phyloP scores from a whole-genome alignment of 257 asterid species.

The Datura wrightii region DNA sequence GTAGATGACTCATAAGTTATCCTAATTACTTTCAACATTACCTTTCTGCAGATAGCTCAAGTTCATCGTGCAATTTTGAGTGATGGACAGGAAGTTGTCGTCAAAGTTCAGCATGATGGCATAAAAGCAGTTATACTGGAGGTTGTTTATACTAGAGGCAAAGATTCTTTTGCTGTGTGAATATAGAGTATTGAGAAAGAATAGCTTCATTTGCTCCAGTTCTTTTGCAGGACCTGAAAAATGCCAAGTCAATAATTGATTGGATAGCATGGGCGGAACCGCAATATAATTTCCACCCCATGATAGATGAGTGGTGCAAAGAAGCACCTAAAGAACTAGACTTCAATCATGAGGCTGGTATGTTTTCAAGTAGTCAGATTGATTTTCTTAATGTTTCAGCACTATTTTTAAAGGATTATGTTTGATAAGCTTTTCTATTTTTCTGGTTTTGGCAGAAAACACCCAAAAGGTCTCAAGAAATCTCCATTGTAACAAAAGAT shows the following conservation, averaged over 20 bases:
- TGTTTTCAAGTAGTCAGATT: constrained; percentile 37
- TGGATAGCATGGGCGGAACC: constrained; percentile 99
- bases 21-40: constrained; percentile 20
- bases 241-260: constrained; percentile 91
- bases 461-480: constrained; percentile 77
- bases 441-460: constrained; percentile 65
- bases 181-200: constrained; percentile 2
- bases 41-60: constrained; percentile 82
- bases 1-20: constrained; percentile 1
- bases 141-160: constrained; percentile 48
- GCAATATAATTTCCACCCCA: constrained; percentile 88
- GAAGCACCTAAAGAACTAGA: constrained; percentile 98
- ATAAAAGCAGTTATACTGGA: constrained; percentile 84
- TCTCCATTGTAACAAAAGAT: constrained; percentile 64
- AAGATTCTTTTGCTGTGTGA: neutral
- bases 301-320: constrained; percentile 99
- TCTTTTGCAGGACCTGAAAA: constrained; percentile 79
- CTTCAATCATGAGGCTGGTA: constrained; percentile 92
- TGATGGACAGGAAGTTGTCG: constrained; percentile 85
- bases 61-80: constrained; percentile 92
- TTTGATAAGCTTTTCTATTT: constrained; percentile 32
- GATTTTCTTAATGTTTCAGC: constrained; percentile 28
- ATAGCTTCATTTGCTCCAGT: neutral
- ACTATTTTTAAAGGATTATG: neutral
- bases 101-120: constrained; percentile 96